Conservation (phyloP, 345 rosid species). For the Linum usitatissimum region DNA sequence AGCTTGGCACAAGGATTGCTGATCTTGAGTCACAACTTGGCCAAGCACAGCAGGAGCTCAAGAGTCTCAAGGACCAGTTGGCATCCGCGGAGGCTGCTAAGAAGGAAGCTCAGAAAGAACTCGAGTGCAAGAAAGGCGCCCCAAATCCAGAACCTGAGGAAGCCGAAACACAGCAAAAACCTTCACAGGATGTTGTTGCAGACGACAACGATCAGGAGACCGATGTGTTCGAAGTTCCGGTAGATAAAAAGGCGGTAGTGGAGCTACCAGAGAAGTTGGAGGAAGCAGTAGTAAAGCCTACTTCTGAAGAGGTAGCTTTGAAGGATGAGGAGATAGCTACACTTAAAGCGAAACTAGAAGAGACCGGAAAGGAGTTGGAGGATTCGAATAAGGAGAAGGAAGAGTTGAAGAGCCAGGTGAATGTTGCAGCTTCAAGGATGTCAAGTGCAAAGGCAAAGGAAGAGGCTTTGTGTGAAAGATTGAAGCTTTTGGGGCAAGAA, state of each 20-base stretch:
- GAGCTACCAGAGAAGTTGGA: constrained; percentile 17
- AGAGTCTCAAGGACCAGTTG: constrained; percentile 63
- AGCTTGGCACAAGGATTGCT: constrained; percentile 71
- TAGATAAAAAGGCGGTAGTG: constrained; percentile 30
- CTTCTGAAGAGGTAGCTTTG: constrained; percentile 21
- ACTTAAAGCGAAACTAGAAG: constrained; percentile 46
- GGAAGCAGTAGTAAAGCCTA: constrained; percentile 17
- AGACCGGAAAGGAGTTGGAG: constrained; percentile 46
- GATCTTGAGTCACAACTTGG: constrained; percentile 85
- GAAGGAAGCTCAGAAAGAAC: constrained; percentile 55
- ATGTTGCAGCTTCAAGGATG: constrained; percentile 27
- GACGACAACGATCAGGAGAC: constrained; percentile 44
- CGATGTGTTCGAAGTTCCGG: constrained; percentile 63
- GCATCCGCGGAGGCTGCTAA: constrained; percentile 76
- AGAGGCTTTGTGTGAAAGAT: constrained; percentile 35
- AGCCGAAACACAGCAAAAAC: constrained; percentile 11
- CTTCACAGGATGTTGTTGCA: constrained; percentile 21
- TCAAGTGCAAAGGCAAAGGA: constrained; percentile 35
- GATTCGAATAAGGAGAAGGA: constrained; percentile 38
- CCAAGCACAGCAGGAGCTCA: constrained; percentile 87
- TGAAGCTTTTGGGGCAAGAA: constrained; percentile 45
- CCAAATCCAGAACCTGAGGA: constrained; percentile 4
- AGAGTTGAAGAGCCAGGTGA: constrained; percentile 43
- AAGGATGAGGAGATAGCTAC: constrained; percentile 45
- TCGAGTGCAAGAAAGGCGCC: constrained; percentile 44